These are phyloP conservation scores for Hortiboletus campestris DNA, from an alignment of 768 basidiomycete genomes.

Conservation along the genomic window DNA sequence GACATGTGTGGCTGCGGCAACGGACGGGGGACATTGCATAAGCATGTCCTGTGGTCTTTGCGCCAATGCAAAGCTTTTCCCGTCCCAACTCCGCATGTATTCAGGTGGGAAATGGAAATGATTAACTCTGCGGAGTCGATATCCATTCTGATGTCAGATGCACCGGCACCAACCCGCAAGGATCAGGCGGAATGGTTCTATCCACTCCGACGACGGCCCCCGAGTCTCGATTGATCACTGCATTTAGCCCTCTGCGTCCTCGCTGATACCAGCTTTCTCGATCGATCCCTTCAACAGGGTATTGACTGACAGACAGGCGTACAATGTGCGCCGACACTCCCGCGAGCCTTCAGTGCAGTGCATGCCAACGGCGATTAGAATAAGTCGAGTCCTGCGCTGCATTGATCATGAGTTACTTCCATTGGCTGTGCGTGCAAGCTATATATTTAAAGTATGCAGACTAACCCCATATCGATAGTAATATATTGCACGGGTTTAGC, in stretches of 20 bases:
- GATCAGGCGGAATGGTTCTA: background rate
- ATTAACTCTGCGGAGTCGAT: background rate
- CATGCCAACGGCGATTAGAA: background rate
- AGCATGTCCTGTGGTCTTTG: background rate
- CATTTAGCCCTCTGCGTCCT: background rate
- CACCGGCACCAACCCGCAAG: background rate
- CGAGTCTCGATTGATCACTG: background rate
- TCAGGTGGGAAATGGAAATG: background rate
- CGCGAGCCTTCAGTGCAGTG: constrained; percentile 17
- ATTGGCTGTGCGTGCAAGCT: background rate
- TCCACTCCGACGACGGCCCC: background rate
- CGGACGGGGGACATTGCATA: background rate
- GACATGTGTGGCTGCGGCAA: no score
- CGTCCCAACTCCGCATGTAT: background rate
- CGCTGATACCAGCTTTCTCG: background rate
- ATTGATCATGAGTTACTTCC: background rate
- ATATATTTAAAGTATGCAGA: background rate
- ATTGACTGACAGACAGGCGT: background rate
- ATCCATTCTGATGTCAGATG: background rate
- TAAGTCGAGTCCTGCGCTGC: background rate
- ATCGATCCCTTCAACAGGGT: background rate
- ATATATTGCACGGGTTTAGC: background rate
- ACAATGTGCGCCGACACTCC: background rate
- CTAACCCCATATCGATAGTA: background rate
- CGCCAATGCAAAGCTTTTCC: background rate